Conservation (phyloP, 345 rosid genomes). For the Boechera stricta region DNA sequence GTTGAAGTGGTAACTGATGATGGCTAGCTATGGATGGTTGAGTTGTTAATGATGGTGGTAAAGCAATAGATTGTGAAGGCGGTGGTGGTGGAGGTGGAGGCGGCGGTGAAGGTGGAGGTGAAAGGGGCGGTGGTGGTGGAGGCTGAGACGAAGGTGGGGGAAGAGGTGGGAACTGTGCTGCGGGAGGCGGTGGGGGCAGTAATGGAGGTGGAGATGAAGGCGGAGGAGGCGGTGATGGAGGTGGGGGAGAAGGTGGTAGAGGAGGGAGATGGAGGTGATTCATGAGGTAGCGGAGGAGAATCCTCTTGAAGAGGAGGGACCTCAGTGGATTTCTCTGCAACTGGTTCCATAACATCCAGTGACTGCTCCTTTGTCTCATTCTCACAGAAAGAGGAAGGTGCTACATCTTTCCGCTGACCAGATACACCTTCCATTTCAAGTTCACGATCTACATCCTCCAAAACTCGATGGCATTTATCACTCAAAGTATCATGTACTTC, state of each 20-base stretch:
- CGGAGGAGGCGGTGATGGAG: conserved; percentile 52
- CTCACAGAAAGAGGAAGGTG: conserved; percentile 48
- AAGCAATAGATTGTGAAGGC: conserved; percentile 55
- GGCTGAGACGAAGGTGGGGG: conserved; percentile 65
- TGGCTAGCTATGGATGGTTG: conserved; percentile 56
- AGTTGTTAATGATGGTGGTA: conserved; percentile 47
- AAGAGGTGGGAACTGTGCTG: conserved; percentile 58
- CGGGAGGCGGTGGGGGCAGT: conserved; percentile 56
- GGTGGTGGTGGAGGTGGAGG: conserved; percentile 50
- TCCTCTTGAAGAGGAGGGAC: conserved; percentile 52
- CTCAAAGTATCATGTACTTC: conserved; percentile 54
- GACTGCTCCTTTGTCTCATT: conserved; percentile 51
- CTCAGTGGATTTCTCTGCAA: conserved; percentile 44
- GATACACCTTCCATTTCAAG: conserved; percentile 98
- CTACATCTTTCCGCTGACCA: conserved; percentile 65
- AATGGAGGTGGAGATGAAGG: conserved; percentile 53
- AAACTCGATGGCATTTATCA: conserved; percentile 75
- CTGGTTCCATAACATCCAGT: conserved; percentile 48
- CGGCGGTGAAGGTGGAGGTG: conserved; percentile 41
- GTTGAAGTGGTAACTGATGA: conserved; percentile 56
- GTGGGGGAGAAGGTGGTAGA: conserved; percentile 69
- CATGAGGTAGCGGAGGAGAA: conserved; percentile 68
- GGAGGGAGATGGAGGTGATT: conserved; percentile 77
- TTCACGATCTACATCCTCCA: conserved; percentile 94
- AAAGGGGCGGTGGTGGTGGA: conserved; percentile 47